phyloP scores from a whole-genome alignment of 345 rosid genomes.

The Brassica nigra region DNA sequence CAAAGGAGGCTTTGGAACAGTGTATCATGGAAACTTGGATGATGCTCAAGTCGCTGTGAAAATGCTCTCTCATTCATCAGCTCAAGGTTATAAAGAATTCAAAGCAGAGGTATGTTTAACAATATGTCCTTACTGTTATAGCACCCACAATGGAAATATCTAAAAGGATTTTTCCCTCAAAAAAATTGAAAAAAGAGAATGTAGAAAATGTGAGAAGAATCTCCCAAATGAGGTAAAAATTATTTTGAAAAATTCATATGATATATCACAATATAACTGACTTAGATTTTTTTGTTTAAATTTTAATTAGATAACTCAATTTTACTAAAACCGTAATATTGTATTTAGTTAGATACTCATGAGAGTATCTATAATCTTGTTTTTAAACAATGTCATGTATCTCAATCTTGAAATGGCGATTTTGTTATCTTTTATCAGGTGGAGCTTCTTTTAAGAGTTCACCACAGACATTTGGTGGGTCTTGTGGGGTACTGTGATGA shows the following conservation, averaged over 20 bases:
- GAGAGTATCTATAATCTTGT: not conserved
- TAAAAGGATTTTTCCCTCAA: no score
- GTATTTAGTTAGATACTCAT: no score
- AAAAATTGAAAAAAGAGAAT: no score
- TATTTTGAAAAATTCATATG: no score
- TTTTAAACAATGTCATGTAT: not conserved
- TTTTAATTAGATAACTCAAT: no score
- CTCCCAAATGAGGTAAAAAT: no score
- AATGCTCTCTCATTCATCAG: slow-evolving; percentile 41
- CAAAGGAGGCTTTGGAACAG: slow-evolving; percentile 40
- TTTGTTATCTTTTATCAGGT: not conserved
- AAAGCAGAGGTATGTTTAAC: slow-evolving; percentile 33
- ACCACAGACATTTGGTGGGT: slow-evolving; percentile 1
- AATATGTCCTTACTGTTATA: not conserved
- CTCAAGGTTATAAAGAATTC: slow-evolving; percentile 15
- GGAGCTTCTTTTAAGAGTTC: not conserved
- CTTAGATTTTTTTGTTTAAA: no score
- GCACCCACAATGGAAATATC: no score
- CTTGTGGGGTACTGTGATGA: slow-evolving; percentile 3
- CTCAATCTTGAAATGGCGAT: not conserved
- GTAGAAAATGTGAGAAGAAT: no score
- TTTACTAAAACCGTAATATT: no score
- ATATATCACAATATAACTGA: no score
- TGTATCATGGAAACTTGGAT: slow-evolving; percentile 33
- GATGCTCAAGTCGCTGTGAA: slow-evolving; percentile 35